These are phyloP conservation scores for Euphorbia lathyris DNA, from an alignment of 345 rosid species.

Conservation along the genomic window DNA sequence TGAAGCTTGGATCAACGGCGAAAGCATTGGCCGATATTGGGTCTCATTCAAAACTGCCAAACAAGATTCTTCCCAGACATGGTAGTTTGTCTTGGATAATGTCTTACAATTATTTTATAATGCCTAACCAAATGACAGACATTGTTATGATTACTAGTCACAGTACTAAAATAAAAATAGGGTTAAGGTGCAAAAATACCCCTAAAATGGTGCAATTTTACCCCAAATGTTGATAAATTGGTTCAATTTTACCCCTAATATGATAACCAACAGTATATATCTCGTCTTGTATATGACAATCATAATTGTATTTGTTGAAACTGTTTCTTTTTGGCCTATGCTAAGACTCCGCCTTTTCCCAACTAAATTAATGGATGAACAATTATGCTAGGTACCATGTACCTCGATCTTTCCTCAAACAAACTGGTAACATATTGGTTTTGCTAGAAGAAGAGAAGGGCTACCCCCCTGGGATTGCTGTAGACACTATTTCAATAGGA, in stretches of 20 bases:
- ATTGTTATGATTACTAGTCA: background rate
- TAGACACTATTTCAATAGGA: slow-evolving; percentile 36
- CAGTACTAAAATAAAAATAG: background rate
- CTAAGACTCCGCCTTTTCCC: background rate
- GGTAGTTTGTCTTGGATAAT: slow-evolving; percentile 36
- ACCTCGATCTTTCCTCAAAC: slow-evolving; percentile 48
- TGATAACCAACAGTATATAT: too few species aligned
- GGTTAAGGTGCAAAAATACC: too few species aligned
- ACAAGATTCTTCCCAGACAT: slow-evolving; percentile 63
- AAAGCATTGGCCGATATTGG: slow-evolving; percentile 80
- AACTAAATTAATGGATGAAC: background rate
- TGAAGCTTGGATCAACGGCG: slow-evolving; percentile 80
- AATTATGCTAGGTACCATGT: slow-evolving; percentile 42
- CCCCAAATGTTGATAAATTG: too few species aligned
- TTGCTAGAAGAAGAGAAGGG: slow-evolving; percentile 58
- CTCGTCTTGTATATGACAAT: too few species aligned
- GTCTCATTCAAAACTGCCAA: slow-evolving; percentile 47
- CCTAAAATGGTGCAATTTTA: too few species aligned
- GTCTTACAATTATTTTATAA: slow-evolving; percentile 1
- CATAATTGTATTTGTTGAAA: background rate
- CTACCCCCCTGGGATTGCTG: slow-evolving; percentile 37
- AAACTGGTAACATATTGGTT: slow-evolving; percentile 41
- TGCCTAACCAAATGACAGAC: background rate
- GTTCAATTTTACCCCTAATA: too few species aligned
- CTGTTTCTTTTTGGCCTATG: background rate